Evolutionary conservation across 129 eudicot species (phyloP), one percentile per base, ranked within the genome.

Genomic region (Chrysanthemum seticuspe): DNA sequence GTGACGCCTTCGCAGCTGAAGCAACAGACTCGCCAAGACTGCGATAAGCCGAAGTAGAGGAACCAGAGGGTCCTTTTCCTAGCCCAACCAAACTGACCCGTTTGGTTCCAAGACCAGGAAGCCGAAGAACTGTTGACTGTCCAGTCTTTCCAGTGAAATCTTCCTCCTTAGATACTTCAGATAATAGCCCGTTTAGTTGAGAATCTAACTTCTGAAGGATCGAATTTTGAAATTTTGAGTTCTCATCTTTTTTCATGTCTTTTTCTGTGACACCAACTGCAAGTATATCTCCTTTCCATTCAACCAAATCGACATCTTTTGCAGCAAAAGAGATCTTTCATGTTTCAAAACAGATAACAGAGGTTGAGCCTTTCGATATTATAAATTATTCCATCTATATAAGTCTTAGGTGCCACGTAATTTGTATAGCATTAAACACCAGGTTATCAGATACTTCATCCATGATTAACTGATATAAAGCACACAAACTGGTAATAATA

Each of bases 241-340:
- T 82, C 12, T 80, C 90, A 53, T 95, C 97, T 78, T 83, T 90
- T 27, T 65, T 80, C 94, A 88, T 74, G 82, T 95, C 97, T 78
- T 83, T 90, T 81, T 95, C 99, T 19, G 91, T 76, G 58, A 88
- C 96, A 60, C 97, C 99, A 10, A 95, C 91, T 6, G 96, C 97
- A 50, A 95, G 94, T 27, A 95, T 78, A 69, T 90, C 99, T 50
- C 97, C 99, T 85, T 95, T 95, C 99, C 99, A 95, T 80, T 88
- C 97, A 2, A 82, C 73, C 86, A 86, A 81, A 81, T 90, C 87
- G 45, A 78, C 74, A 54, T 95, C 99, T 88, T 95, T 95, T 59
- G 96, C 95, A 19, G 88, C 78, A 66, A 95, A 81, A 23, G 91
- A 81, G 65, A 95, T 85, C 99, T 94, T 66, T 13, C 45, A 77